Percentiles rank a stretch among this genome's conserved stretches.
These are phyloP conservation scores for Diaporthe aspalathi DNA, from an alignment of 2,329 filamentous ascomycete species.

Conservation along the genomic window DNA sequence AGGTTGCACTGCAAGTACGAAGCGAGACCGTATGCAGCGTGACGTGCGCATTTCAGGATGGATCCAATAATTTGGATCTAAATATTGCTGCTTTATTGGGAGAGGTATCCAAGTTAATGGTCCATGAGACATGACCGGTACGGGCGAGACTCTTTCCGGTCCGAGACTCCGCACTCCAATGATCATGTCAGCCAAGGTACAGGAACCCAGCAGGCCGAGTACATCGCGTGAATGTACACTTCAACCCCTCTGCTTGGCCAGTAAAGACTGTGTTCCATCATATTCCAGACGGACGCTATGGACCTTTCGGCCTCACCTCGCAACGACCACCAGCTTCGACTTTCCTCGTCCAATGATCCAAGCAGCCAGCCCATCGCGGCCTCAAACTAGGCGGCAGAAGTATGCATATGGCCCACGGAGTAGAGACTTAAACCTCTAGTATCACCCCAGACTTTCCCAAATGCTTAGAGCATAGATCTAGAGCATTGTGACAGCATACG, in stretches of 20 bases:
- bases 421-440: background rate
- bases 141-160: background rate
- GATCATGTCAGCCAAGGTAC: background rate
- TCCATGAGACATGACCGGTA: background rate
- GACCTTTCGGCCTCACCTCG: background rate
- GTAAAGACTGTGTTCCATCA: constrained; percentile 28
- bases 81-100: background rate
- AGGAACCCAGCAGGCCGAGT: background rate
- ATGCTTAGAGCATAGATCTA: too few species aligned
- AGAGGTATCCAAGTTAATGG: background rate
- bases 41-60: too few species aligned
- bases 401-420: too few species aligned
- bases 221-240: background rate
- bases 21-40: background rate
- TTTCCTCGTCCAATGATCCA: background rate
- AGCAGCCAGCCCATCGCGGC: background rate
- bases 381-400: fast-evolving
- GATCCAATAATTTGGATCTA: too few species aligned
- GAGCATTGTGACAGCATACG: constrained; percentile 34
- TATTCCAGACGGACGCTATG: background rate
- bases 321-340: background rate
- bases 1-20: background rate
- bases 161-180: background rate
- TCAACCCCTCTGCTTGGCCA: background rate
- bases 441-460: too few species aligned